A percentile compares a stretch with the other conserved stretches of the same genome.
phyloP scores from a whole-genome alignment of 2,329 filamentous ascomycete genomes.

The Pseudocercospora crystallina region DNA sequence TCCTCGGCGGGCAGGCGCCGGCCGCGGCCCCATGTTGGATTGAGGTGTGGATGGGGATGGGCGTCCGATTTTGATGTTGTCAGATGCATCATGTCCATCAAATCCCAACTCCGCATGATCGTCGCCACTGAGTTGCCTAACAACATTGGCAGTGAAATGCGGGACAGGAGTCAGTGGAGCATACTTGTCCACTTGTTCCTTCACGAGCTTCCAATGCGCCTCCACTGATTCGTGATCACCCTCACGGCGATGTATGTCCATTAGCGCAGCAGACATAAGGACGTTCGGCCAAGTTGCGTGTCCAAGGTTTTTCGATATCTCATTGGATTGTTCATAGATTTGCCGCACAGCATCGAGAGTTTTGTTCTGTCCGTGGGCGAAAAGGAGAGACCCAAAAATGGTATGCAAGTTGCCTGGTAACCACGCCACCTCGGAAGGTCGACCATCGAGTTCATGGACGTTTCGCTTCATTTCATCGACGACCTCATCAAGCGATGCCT shows the following conservation, averaged over 20 bases:
- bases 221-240: constrained; percentile 61
- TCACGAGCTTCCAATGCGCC: constrained; percentile 64
- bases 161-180: constrained; percentile 20
- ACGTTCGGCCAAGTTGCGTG: constrained; percentile 16
- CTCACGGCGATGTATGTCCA: constrained; percentile 63
- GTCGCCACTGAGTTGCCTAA: constrained; percentile 2
- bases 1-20: constrained; percentile 15
- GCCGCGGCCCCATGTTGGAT: constrained; percentile 11
- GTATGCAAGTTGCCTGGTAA: too few relatives aligned
- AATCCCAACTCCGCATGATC: constrained; percentile 21
- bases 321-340: constrained; percentile 56
- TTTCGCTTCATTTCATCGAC: too few relatives aligned
- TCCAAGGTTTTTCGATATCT: constrained; percentile 4
- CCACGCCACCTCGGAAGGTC: too few relatives aligned
- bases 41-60: too few relatives aligned
- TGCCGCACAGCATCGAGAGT: constrained; percentile 48
- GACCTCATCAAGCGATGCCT: too few relatives aligned
- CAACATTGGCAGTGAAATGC: constrained; percentile 9
- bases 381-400: too few relatives aligned
- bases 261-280: constrained; percentile 61
- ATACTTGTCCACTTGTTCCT: constrained; percentile 51
- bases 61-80: too few relatives aligned
- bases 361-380: neutral
- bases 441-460: too few relatives aligned
- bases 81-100: neutral